phyloP scores from a whole-genome alignment of 2,329 filamentous ascomycete genomes.

The Fusarium phyllophilum region DNA sequence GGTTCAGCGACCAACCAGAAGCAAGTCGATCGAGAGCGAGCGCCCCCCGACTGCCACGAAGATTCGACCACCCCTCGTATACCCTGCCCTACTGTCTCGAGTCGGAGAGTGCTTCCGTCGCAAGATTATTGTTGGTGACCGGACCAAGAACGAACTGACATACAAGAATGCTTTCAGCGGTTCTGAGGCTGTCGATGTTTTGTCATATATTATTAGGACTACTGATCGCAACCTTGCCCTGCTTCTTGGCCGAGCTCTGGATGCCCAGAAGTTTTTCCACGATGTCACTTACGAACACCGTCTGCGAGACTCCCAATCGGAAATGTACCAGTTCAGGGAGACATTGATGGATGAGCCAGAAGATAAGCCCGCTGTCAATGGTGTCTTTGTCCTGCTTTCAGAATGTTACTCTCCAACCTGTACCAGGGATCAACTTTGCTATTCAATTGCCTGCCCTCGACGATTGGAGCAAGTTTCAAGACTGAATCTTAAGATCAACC shows the following conservation, averaged over 20 bases:
- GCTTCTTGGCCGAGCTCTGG: conserved; percentile 87
- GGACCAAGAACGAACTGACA: conserved; percentile 94
- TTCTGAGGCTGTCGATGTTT: conserved; percentile 92
- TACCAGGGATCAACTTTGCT: conserved; percentile 93
- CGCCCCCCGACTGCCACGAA: conserved; percentile 66
- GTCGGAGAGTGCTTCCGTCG: conserved; percentile 94
- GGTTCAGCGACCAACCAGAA: conserved; percentile 66
- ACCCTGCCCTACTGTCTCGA: conserved; percentile 91
- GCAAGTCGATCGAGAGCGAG: conserved; percentile 64
- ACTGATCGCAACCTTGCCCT: conserved; percentile 94
- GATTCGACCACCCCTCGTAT: conserved; percentile 84
- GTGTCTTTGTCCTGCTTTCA: conserved; percentile 93
- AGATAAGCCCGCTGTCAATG: conserved; percentile 80
- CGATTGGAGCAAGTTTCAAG: conserved; percentile 94
- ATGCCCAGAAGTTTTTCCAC: conserved; percentile 99
- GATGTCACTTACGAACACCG: conserved; percentile 98
- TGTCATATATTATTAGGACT: conserved; percentile 96
- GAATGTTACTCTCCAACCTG: conserved; percentile 99
- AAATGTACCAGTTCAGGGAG: conserved; percentile 97
- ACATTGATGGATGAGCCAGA: conserved; percentile 87
- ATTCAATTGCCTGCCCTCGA: conserved; percentile 96
- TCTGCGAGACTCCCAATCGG: conserved; percentile 89
- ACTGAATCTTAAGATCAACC: conserved; percentile 91
- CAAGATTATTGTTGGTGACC: conserved; percentile 84
- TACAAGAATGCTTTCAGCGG: conserved; percentile 98